Base-by-base conservation (phyloP, 176 grass and related monocot genomes). In the Stipa capillata region DNA sequence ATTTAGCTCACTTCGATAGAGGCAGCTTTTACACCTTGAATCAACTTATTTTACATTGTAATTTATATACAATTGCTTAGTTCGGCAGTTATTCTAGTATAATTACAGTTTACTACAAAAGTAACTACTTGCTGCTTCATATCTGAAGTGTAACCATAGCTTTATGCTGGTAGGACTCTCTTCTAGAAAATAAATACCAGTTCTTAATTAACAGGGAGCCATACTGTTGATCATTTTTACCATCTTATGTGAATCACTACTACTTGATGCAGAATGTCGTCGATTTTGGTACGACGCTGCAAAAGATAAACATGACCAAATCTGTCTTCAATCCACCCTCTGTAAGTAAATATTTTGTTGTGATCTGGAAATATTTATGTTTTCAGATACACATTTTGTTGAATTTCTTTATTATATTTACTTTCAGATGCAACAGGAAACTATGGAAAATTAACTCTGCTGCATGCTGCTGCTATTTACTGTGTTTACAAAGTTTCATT, bases 241-340 rank as follows among this genome's bases (percentile, higher is more conserved):
- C 20, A 49, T 81, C 43, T 53, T 68, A 65, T 37, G 16, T 25
- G 24, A 75, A 69, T 80, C 69, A 28, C 42, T 79, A 24, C n/a
- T 78, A 31, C 52, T 62, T 78, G 28, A 66, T 84, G 73, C 81
- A 99, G 96, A 95, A 95, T 73, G 39, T 44, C 13, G 71, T 87
- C 71, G 83, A 89, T 87, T 99, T 93, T 85, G 92, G 88, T 57
- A 72, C 78, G 45, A 11, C 69, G 20, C 70, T 93, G 78, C 58
- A 85, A 81, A 99, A 91, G 81, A 91, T 95, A 55, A 68, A 83
- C 7, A 45, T 99, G 41, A 55, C 37, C n/a, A 95, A 89, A 75
- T 81, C 86, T 65, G 59, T 84, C 66, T 93, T 99, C 33, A 71
- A 59, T 58, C 91, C 94, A 76, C 85, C 91, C 71, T 42, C 78